Evolutionary conservation across 495 filamentous ascomycete genomes (phyloP).

Genomic region (Podospora tetraspora): DNA sequence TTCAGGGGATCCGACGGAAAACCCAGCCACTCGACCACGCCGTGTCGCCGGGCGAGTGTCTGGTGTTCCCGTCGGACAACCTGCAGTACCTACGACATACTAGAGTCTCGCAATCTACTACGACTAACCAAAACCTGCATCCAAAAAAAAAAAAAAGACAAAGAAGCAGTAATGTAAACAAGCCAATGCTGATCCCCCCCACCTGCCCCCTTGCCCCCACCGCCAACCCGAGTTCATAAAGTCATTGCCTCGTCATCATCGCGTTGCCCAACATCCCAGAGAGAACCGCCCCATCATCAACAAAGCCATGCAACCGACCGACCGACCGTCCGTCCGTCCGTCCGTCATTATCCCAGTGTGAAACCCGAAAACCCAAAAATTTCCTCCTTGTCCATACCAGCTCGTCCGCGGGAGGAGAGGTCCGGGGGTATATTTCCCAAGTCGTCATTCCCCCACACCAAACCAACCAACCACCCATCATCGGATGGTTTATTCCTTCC

Average conservation of each 20-base stretch:
- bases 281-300: neutral
- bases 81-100: neutral
- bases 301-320: conserved; percentile 9
- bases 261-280: neutral
- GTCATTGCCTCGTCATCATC: conserved; percentile 11
- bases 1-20: no score
- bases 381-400: neutral
- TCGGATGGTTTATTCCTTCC: neutral
- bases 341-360: neutral
- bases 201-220: neutral
- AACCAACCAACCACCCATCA: neutral
- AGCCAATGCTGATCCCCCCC: neutral
- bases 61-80: no score
- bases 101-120: neutral
- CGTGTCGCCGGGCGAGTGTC: no score
- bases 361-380: neutral
- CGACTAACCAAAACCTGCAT: neutral
- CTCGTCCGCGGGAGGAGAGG: neutral
- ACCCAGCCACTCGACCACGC: no score
- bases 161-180: neutral
- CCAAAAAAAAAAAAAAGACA: neutral
- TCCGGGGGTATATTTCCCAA: neutral
- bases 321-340: neutral
- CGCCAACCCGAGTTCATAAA: conserved; percentile 1
- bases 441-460: neutral